A percentile compares a stretch with the other conserved stretches of the same genome.
These are phyloP conservation scores for Dinochytrium kinnereticum DNA, from an alignment of 371 early-diverging fungal species.

Conservation along the genomic window DNA sequence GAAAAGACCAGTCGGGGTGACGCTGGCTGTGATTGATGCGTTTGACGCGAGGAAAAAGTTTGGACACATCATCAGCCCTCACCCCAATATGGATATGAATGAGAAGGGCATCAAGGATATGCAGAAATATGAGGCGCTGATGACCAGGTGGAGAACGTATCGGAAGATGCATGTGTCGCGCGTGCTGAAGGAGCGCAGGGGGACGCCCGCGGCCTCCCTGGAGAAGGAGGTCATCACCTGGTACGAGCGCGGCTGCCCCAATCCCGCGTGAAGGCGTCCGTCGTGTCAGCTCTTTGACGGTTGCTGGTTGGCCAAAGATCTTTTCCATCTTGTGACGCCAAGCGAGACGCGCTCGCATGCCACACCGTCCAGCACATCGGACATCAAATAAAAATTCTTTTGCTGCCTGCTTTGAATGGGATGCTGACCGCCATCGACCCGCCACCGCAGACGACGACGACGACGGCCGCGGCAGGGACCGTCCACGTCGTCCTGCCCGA, in stretches of 20 bases:
- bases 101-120: neutral
- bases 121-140: neutral
- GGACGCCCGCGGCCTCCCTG: neutral
- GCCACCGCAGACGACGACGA: too few relatives aligned
- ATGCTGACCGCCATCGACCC: too few relatives aligned
- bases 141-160: neutral
- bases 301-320: too few relatives aligned
- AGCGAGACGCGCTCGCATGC: too few relatives aligned
- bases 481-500: neutral
- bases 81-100: neutral
- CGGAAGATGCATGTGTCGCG: neutral
- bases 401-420: too few relatives aligned
- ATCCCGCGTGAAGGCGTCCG: neutral
- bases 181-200: neutral
- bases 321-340: too few relatives aligned
- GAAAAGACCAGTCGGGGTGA: too few relatives aligned
- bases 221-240: constrained; percentile 11
- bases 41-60: constrained; percentile 4
- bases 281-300: too few relatives aligned
- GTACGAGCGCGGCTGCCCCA: neutral
- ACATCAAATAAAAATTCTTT: too few relatives aligned
- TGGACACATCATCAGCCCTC: neutral
- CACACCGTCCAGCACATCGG: too few relatives aligned
- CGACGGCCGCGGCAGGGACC: too few relatives aligned
- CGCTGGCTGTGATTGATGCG: neutral